A percentile compares a stretch with the other conserved stretches of the same genome.
Evolutionary conservation across 2,329 filamentous ascomycete species (phyloP).

Genomic region (Neoascochyta sp.): DNA sequence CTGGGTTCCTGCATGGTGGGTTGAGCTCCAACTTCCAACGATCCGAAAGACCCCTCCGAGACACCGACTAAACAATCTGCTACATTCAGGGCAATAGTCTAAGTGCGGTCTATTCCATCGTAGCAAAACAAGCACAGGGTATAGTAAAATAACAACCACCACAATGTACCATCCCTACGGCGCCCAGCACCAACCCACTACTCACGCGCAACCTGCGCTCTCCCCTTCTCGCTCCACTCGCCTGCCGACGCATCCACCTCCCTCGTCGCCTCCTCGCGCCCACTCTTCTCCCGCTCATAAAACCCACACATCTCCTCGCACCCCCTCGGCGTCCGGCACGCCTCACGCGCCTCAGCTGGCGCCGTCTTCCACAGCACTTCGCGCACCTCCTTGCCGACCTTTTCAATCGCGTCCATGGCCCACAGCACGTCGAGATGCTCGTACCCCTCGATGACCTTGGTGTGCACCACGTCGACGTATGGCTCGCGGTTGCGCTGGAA

Average conservation of each 20-base stretch:
- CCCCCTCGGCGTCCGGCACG: slow-evolving; percentile 62
- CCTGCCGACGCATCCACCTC: slow-evolving; percentile 28
- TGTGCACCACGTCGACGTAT: slow-evolving; percentile 73
- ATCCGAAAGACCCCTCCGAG: too few species aligned
- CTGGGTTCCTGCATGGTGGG: too few species aligned
- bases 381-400: slow-evolving; percentile 76
- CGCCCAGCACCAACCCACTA: too few species aligned
- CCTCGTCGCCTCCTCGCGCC: slow-evolving; percentile 16
- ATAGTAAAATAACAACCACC: too few species aligned
- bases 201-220: slow-evolving; percentile 23
- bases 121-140: too few species aligned
- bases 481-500: slow-evolving; percentile 78
- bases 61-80: too few species aligned
- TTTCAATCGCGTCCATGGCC: slow-evolving; percentile 82
- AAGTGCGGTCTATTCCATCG: too few species aligned
- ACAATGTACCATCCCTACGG: too few species aligned
- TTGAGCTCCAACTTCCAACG: too few species aligned
- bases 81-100: too few species aligned
- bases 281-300: slow-evolving; percentile 14
- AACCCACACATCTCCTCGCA: slow-evolving; percentile 51
- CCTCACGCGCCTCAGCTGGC: slow-evolving; percentile 51
- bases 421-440: slow-evolving; percentile 94
- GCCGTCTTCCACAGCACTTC: slow-evolving; percentile 81
- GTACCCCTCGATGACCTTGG: slow-evolving; percentile 74
- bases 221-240: slow-evolving; percentile 31